Evolutionary conservation across 176 grass and related monocot species (phyloP), one percentile per base, ranked within the genome.

Genomic region (Juncus effusus): DNA sequence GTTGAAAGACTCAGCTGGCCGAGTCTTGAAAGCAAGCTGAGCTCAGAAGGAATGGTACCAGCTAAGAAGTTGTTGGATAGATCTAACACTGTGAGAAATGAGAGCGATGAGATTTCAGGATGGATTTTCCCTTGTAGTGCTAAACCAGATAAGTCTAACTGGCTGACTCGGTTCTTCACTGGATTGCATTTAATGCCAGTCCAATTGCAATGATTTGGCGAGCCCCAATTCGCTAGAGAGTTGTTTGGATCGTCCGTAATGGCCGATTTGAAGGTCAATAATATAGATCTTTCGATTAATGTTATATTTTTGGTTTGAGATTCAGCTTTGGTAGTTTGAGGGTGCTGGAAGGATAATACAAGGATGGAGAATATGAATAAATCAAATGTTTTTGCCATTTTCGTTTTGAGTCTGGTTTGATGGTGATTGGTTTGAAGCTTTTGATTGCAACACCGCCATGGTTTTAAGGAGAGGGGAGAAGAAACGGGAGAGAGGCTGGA

Each of bases 51-150:
- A 40, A 96, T 83, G 10, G 13, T 10, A 4, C 84, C 87, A 2
- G 54, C 16, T 35, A 96, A 85, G 12, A 53, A 74, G 61, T 96
- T 96, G 3, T 65, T 56, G 0, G 94, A 97, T 63, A 97, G 76
- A 54, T 97, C 94, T 36, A 97, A 83, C 5, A 99, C 79, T 13
- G 5, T 63, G 39, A 99, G 88, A 60, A 80, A 87, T 2, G 88
- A 86, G 13, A 99, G 85, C 36, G 81, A 77, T 40, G 74, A 78
- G 3, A 99, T 62, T 3, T 80, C 88, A 0, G 72, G 75, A 5
- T 80, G 79, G 44, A 99, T 74, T 50, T 61, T 70, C 1, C 94
- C 94, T 13, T 81, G 44, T 77, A 99, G 94, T 15, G 28, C 74
- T 2, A 57, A 38, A 1, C 67, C 62, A 2, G 60, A 42, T 3